Evolutionary conservation across 768 basidiomycete species (phyloP).

Genomic region (Collybia sordida): DNA sequence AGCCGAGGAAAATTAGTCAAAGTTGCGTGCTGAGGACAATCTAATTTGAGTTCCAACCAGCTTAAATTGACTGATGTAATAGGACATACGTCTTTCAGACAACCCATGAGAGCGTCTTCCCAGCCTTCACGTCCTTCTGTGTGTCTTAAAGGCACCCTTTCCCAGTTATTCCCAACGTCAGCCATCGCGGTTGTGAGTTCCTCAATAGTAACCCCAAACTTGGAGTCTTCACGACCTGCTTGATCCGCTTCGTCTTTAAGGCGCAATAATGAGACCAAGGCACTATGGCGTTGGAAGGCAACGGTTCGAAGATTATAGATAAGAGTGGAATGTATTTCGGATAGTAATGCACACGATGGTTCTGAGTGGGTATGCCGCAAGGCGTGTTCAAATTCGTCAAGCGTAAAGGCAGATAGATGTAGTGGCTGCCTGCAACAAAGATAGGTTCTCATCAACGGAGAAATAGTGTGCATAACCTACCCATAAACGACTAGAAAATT

Average conservation of each 20-base stretch:
- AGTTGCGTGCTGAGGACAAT: slow-evolving; percentile 65
- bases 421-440: slow-evolving; percentile 67
- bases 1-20: slow-evolving; percentile 69
- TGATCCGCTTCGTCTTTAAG: slow-evolving; percentile 40
- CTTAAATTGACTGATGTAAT: background rate
- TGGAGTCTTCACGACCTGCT: slow-evolving; percentile 39
- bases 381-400: slow-evolving; percentile 92
- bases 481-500: slow-evolving; percentile 93
- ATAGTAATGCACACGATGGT: slow-evolving; percentile 71
- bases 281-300: slow-evolving; percentile 72
- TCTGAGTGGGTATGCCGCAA: slow-evolving; percentile 75
- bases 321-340: slow-evolving; percentile 86
- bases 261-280: slow-evolving; percentile 63
- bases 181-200: slow-evolving; percentile 68
- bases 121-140: slow-evolving; percentile 80
- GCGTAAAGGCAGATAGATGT: slow-evolving; percentile 81
- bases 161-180: slow-evolving; percentile 86
- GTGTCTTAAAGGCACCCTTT: slow-evolving; percentile 70
- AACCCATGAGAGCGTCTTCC: slow-evolving; percentile 89
- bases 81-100: slow-evolving; percentile 81
- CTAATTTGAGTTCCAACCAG: background rate
- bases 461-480: slow-evolving; percentile 44
- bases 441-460: slow-evolving; percentile 7
- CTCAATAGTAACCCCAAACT: slow-evolving; percentile 60
- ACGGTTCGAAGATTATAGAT: slow-evolving; percentile 90